Percentiles rank a stretch among this genome's conserved stretches.
These are phyloP conservation scores for Saturnispora saitoi DNA, from an alignment of 805 yeast species.

Conservation along the genomic window DNA sequence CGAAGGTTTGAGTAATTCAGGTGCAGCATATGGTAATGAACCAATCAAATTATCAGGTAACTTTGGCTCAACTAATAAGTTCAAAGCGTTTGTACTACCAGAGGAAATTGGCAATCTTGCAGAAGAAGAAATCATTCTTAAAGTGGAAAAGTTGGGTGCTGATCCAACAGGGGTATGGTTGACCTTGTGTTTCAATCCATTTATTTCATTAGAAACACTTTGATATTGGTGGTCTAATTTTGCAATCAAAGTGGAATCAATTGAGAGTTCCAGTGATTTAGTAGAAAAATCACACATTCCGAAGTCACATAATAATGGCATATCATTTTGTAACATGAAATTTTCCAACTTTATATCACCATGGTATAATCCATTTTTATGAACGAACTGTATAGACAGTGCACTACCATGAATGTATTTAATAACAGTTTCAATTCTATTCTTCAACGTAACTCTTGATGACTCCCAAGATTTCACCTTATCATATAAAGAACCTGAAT, in stretches of 20 bases:
- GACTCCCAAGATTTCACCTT: constrained; percentile 59
- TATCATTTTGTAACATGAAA: constrained; percentile 48
- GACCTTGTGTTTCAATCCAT: not conserved
- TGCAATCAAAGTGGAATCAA: not conserved
- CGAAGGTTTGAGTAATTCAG: constrained; percentile 62
- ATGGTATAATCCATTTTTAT: constrained; percentile 56
- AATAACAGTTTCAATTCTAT: constrained; percentile 21
- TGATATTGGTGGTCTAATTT: constrained; percentile 1
- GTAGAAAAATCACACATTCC: constrained; percentile 53
- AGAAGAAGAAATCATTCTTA: not conserved
- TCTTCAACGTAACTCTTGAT: constrained; percentile 9
- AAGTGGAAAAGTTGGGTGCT: constrained; percentile 1
- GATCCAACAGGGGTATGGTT: not conserved
- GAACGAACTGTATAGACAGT: constrained; percentile 55
- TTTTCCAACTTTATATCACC: constrained; percentile 82
- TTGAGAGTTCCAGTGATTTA: not conserved
- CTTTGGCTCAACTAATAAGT: not conserved
- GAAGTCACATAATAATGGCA: constrained; percentile 71
- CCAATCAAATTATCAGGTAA: constrained; percentile 41
- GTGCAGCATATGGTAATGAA: constrained; percentile 87
- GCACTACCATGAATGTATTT: constrained; percentile 45
- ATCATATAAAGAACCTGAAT: constrained; percentile 78
- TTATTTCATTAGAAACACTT: not conserved
- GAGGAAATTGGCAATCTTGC: not conserved
- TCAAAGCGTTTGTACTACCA: constrained; percentile 4